These are phyloP conservation scores for Saccharomycopsis amapae DNA, from an alignment of 805 yeast genomes.

Conservation along the genomic window DNA sequence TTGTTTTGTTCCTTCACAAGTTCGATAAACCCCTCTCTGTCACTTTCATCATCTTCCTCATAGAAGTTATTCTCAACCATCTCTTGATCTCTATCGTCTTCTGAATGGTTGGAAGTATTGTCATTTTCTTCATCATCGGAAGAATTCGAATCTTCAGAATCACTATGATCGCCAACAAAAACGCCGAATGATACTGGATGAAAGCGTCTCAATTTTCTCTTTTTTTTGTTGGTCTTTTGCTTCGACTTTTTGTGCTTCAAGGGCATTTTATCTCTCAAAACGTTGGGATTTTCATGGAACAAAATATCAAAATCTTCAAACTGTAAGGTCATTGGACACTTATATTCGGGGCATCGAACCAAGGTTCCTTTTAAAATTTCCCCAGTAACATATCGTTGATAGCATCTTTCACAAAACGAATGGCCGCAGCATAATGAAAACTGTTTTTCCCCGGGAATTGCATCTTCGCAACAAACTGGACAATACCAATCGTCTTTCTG, in stretches of 20 bases:
- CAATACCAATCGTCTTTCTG: slow-evolving; percentile 37
- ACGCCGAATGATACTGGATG: slow-evolving; percentile 13
- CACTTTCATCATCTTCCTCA: slow-evolving; percentile 8
- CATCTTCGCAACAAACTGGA: slow-evolving; percentile 64
- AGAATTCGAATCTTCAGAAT: background rate
- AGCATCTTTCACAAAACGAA: slow-evolving; percentile 63
- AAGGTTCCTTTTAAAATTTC: slow-evolving; percentile 36
- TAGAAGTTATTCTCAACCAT: background rate
- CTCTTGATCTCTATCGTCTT: background rate
- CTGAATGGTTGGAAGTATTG: background rate
- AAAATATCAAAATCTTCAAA: slow-evolving; percentile 35
- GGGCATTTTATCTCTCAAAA: background rate
- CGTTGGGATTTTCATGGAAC: slow-evolving; percentile 18
- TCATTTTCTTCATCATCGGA: background rate
- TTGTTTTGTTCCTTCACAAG: slow-evolving; percentile 7
- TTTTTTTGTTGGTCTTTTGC: background rate
- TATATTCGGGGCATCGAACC: slow-evolving; percentile 61
- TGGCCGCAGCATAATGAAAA: slow-evolving; percentile 56
- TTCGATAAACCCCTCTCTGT: slow-evolving; percentile 13
- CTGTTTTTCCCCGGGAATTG: slow-evolving; percentile 31
- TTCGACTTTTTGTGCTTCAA: background rate
- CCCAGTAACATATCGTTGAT: slow-evolving; percentile 47
- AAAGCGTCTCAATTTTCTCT: slow-evolving; percentile 3
- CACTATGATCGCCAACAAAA: slow-evolving; percentile 5
- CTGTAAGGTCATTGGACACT: slow-evolving; percentile 40